Evolutionary conservation across 148 eudicot genomes (phyloP).

Genomic region (Rhododendron vialii): DNA sequence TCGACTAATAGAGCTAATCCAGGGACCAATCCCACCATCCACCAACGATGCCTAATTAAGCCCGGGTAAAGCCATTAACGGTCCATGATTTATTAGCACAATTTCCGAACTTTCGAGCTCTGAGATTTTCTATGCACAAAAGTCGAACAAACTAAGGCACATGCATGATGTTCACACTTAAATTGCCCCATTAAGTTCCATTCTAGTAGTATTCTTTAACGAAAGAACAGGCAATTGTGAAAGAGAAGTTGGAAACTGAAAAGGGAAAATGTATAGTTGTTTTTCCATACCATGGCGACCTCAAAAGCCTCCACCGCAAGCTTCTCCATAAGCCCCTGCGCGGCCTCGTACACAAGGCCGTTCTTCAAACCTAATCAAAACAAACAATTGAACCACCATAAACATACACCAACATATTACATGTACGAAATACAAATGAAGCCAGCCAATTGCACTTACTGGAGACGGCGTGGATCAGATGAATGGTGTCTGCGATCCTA

Average conservation of each 20-base stretch:
- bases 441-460: conserved; percentile 21
- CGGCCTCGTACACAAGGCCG: conserved; percentile 47
- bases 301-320: conserved; percentile 70
- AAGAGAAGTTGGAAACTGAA: background rate
- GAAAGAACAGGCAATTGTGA: background rate
- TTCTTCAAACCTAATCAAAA: conserved; percentile 48
- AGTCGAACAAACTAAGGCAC: background rate
- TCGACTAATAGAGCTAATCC: background rate
- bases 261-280: background rate
- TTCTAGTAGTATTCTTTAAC: background rate
- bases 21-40: background rate
- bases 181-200: background rate
- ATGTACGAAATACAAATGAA: background rate
- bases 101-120: background rate
- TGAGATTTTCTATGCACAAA: background rate
- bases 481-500: conserved; percentile 64
- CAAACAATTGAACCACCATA: background rate
- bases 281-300: conserved; percentile 56
- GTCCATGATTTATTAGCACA: background rate
- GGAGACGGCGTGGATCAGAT: conserved; percentile 70
- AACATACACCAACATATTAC: background rate
- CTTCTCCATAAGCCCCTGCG: conserved; percentile 65
- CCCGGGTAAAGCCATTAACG: too few relatives aligned
- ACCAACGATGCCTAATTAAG: too few relatives aligned
- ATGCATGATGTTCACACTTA: background rate